Conservation (phyloP, 2,329 filamentous ascomycete species). For the Plenodomus tracheiphilus region DNA sequence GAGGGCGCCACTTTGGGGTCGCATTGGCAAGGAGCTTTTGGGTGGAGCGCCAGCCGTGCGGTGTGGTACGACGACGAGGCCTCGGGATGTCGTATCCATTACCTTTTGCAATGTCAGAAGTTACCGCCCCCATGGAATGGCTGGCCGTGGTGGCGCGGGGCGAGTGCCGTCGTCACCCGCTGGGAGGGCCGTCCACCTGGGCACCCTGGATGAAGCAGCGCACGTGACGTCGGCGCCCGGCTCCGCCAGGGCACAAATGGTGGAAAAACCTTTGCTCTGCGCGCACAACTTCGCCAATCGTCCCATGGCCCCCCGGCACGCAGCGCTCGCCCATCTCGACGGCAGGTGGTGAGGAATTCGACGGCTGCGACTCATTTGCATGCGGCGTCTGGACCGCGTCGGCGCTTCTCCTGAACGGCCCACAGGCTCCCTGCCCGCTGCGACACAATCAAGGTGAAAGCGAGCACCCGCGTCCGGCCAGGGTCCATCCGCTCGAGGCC, state of each 20-base stretch:
- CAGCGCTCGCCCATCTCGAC: neutral
- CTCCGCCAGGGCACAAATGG: too few relatives aligned
- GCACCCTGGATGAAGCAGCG: too few relatives aligned
- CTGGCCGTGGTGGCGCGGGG: too few relatives aligned
- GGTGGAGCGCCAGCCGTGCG: neutral
- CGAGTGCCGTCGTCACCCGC: too few relatives aligned
- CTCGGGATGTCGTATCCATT: neutral
- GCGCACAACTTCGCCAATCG: neutral
- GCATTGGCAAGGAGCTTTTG: neutral
- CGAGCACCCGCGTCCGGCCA: slow-evolving; percentile 8
- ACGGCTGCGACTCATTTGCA: neutral
- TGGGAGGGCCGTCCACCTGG: too few relatives aligned
- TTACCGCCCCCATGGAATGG: neutral
- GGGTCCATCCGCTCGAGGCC: slow-evolving; percentile 13
- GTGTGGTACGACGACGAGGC: neutral
- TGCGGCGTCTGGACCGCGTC: neutral
- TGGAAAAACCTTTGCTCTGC: neutral
- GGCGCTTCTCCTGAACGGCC: neutral
- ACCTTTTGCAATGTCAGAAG: neutral
- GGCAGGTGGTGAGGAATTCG: neutral
- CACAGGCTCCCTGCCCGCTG: too few relatives aligned
- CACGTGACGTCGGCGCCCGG: too few relatives aligned
- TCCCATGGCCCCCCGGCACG: neutral
- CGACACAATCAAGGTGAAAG: slow-evolving; percentile 13
- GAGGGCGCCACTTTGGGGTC: neutral